A percentile compares a stretch with the other conserved stretches of the same genome.
These are phyloP conservation scores for Epichloe sp. DNA, from an alignment of 2,329 filamentous ascomycete genomes.

Conservation along the genomic window DNA sequence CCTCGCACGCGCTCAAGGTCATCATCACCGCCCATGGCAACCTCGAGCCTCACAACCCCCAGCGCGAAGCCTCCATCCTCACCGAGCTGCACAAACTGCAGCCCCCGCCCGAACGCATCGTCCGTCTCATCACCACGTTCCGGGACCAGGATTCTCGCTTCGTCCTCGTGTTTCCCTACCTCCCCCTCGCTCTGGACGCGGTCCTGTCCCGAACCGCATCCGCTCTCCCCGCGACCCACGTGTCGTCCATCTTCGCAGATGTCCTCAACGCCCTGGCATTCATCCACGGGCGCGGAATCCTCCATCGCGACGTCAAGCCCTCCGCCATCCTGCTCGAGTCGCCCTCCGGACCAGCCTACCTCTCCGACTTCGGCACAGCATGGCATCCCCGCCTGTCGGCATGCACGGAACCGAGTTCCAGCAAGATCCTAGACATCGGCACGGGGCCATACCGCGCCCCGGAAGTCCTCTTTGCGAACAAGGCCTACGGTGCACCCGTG, in stretches of 20 bases:
- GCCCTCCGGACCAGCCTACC: constrained; percentile 55
- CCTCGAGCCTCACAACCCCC: constrained; percentile 70
- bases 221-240: constrained; percentile 16
- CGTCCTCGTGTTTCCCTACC: constrained; percentile 75
- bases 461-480: constrained; percentile 78
- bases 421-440: constrained; percentile 85
- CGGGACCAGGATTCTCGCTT: constrained; percentile 56
- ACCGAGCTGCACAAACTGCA: constrained; percentile 33
- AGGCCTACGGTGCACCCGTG: constrained; percentile 54
- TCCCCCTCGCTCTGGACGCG: constrained; percentile 52
- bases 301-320: constrained; percentile 91
- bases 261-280: constrained; percentile 58
- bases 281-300: constrained; percentile 62
- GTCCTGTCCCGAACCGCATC: constrained; percentile 5
- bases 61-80: constrained; percentile 68
- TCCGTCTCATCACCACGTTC: constrained; percentile 63
- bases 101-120: constrained; percentile 23
- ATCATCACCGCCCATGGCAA: constrained; percentile 63
- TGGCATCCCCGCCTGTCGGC: constrained; percentile 55
- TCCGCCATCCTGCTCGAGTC: constrained; percentile 69
- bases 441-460: constrained; percentile 85
- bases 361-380: constrained; percentile 87
- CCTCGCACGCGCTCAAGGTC: constrained; percentile 62
- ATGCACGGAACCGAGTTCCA: constrained; percentile 48
- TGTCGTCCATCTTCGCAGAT: constrained; percentile 42